phyloP scores from a whole-genome alignment of 192 early-diverging fungal species.

The Neocallimastix lanati region DNA sequence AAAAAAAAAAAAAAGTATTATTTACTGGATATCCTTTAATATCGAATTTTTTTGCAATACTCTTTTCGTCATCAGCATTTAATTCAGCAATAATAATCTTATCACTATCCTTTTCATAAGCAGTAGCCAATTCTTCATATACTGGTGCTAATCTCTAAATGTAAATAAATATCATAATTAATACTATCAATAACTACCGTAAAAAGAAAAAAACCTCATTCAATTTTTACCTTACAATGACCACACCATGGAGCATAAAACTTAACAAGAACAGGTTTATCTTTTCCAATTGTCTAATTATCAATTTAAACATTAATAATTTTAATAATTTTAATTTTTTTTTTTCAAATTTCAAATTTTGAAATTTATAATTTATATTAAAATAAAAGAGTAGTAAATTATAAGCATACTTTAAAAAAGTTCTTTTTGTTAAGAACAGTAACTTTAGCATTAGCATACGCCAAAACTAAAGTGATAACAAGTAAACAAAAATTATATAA shows the following conservation, averaged over 20 bases:
- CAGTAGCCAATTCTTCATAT: slow-evolving; percentile 64
- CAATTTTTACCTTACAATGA: not conserved
- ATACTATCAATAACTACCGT: too few species aligned
- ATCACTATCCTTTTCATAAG: slow-evolving; percentile 51
- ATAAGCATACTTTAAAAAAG: not conserved
- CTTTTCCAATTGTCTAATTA: too few species aligned
- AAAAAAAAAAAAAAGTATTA: not conserved
- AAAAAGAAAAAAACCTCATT: not conserved
- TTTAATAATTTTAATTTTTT: too few species aligned
- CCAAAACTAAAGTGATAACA: not conserved
- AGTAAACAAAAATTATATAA: not conserved
- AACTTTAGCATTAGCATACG: not conserved
- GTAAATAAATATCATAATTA: too few species aligned
- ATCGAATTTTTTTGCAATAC: slow-evolving; percentile 55
- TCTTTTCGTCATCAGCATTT: slow-evolving; percentile 61
- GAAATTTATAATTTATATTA: too few species aligned
- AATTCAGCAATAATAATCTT: slow-evolving; percentile 77
- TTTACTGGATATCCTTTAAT: slow-evolving; percentile 25
- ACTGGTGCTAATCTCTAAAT: slow-evolving; percentile 10
- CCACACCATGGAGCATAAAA: slow-evolving; percentile 2
- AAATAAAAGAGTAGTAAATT: too few species aligned
- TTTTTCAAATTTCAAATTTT: too few species aligned
- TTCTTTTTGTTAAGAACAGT: not conserved
- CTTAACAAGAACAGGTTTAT: not conserved
- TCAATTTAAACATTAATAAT: too few species aligned